These are phyloP conservation scores for Aspergillus carbonarius DNA, from an alignment of 2,329 filamentous ascomycete genomes.

Conservation along the genomic window DNA sequence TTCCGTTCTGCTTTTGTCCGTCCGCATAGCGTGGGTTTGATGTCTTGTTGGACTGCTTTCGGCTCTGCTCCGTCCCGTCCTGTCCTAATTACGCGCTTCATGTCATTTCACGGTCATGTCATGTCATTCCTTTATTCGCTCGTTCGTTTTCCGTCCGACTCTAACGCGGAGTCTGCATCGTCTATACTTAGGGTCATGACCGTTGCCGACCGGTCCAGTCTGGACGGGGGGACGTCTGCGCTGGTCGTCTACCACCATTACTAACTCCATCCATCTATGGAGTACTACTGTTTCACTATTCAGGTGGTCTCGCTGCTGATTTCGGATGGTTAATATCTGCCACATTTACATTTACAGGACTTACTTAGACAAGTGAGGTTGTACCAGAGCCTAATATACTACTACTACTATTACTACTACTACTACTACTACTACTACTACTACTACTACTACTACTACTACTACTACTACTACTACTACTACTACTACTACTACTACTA, in stretches of 20 bases:
- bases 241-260: background rate
- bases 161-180: background rate
- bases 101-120: conserved; percentile 14
- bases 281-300: background rate
- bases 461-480: no score
- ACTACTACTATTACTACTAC: no score
- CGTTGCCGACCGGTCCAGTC: conserved; percentile 1
- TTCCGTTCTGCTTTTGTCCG: conserved; percentile 9
- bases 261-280: background rate
- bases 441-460: no score
- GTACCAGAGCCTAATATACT: background rate
- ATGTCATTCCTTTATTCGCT: conserved; percentile 20
- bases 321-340: background rate
- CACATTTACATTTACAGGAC: background rate
- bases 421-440: no score
- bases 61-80: background rate
- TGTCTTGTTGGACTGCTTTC: conserved; percentile 7
- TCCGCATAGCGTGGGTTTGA: conserved; percentile 36
- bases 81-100: background rate
- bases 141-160: background rate
- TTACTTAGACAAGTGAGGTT: background rate
- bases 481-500: no score
- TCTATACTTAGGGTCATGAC: background rate
- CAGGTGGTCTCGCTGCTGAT: background rate
- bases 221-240: background rate